Percentiles rank a stretch among this genome's conserved stretches.
phyloP scores from a whole-genome alignment of 2,329 filamentous ascomycete species.

The Blastomyces percursus region DNA sequence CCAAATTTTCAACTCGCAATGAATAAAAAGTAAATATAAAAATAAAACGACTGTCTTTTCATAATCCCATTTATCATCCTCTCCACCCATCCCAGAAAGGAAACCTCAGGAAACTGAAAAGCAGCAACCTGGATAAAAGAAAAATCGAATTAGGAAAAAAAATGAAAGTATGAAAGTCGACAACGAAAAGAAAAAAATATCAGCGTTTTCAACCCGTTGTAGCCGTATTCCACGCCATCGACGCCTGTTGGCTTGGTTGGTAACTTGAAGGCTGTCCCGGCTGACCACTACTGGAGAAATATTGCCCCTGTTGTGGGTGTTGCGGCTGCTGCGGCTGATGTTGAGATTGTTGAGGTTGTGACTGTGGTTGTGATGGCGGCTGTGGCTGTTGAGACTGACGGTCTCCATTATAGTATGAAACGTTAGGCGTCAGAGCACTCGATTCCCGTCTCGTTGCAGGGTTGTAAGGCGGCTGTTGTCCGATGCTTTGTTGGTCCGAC shows the following conservation, averaged over 20 bases:
- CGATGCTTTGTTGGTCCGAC: conserved; percentile 8
- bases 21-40: neutral
- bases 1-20: neutral
- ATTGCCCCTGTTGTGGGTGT: neutral
- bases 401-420: conserved; percentile 27
- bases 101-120: neutral
- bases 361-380: neutral
- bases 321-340: neutral
- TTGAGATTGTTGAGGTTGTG: conserved; percentile 11
- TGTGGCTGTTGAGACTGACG: conserved; percentile 16
- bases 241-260: neutral
- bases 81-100: neutral
- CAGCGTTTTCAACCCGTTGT: neutral
- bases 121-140: neutral
- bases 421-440: conserved; percentile 20
- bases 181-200: neutral
- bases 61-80: neutral
- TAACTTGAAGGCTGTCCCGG: neutral
- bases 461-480: conserved; percentile 20
- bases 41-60: neutral
- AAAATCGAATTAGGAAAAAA: neutral
- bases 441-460: conserved; percentile 27
- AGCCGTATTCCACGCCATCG: conserved; percentile 1
- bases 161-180: neutral
- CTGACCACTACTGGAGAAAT: neutral